Base-by-base conservation (phyloP, 805 yeast species). In the Spathaspora gorwiae region DNA sequence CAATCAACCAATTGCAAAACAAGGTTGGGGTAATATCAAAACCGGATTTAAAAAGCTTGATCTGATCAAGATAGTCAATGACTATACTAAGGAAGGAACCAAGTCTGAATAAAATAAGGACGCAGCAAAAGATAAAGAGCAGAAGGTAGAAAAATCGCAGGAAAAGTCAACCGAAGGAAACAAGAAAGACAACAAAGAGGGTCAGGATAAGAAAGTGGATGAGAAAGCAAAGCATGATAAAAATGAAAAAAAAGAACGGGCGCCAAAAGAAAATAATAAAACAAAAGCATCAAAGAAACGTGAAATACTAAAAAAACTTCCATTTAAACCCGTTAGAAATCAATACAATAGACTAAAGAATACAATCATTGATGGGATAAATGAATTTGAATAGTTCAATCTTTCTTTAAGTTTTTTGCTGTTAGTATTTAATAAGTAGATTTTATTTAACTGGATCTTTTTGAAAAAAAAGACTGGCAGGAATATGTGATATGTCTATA, bases 21-120 rank as follows among this genome's bases (percentile, higher is more conserved):
- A 65, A 36, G 60, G 53, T n/a, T 71, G 76, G 76, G 49, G 62
- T 42, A 52, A 57, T 37, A 47, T 57, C 41, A 70, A 68, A 59
- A 56, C 50, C n/a, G 60, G 50, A n/a, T 47, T 66, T 38, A 60
- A 59, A 54, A 57, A 55, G 42, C 42, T 61, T 29, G 71, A 70
- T 34, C 39, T 52, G 31, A 30, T 60, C 46, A 48, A 61, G 46
- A 45, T 70, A 38, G 70, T 66, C 32, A 61, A 68, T 44, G 70
- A 69, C 50, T 57, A 57, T 56, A 60, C 64, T 37, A 65, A 65
- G 55, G 70, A 70, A 45, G 68, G 36, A 31, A 42, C 26, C 2
- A 49, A 48, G 30, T n/a, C 40, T 2, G 38, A 45, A 32, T 41
- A 37, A 37, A 24, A 32, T 29, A 6, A 2, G 29, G 27, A 5